Evolutionary conservation across 73 alveolate genomes (phyloP).

Genomic region (Urostyla sp.): DNA sequence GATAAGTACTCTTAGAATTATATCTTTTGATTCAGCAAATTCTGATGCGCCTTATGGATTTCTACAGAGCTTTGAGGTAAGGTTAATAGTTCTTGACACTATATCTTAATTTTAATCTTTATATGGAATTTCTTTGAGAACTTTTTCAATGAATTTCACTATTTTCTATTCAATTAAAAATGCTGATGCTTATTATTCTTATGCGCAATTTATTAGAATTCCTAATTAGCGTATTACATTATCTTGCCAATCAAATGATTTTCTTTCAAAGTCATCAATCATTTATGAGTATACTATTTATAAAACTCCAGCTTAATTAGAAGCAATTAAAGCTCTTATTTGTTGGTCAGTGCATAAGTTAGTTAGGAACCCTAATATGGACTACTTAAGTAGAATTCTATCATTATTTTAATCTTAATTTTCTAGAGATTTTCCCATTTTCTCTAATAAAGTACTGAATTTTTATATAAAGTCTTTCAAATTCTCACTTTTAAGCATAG

Average conservation of each 20-base stretch:
- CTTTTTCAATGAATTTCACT: neutral
- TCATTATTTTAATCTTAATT: slow-evolving; percentile 45
- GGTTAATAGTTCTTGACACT: slow-evolving; percentile 29
- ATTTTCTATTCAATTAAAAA: slow-evolving; percentile 16
- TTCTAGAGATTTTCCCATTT: neutral
- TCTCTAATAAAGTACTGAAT: neutral
- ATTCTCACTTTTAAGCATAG: slow-evolving; percentile 44
- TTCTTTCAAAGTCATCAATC: slow-evolving; percentile 2
- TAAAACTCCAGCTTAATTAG: slow-evolving; percentile 46
- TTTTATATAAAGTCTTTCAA: neutral
- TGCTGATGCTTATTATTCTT: slow-evolving; percentile 27
- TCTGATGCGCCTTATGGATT: slow-evolving; percentile 7
- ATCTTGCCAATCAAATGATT: slow-evolving; percentile 51
- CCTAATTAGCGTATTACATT: slow-evolving; percentile 39
- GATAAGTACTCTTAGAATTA: slow-evolving; percentile 49
- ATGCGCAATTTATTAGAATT: slow-evolving; percentile 26
- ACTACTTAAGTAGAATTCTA: slow-evolving; percentile 55
- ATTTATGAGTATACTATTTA: slow-evolving; percentile 5
- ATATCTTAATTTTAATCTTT: slow-evolving; percentile 18
- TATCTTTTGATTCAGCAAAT: slow-evolving; percentile 27
- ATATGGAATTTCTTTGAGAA: neutral
- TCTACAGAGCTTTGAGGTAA: slow-evolving; percentile 32
- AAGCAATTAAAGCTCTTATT: slow-evolving; percentile 41
- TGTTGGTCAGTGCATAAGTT: slow-evolving; percentile 48
- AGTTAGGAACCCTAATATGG: slow-evolving; percentile 55